Evolutionary conservation across 225 moss, liverwort and hornwort species (phyloP), one percentile per base, ranked within the genome.

Genomic region (Climacium dendroides): DNA sequence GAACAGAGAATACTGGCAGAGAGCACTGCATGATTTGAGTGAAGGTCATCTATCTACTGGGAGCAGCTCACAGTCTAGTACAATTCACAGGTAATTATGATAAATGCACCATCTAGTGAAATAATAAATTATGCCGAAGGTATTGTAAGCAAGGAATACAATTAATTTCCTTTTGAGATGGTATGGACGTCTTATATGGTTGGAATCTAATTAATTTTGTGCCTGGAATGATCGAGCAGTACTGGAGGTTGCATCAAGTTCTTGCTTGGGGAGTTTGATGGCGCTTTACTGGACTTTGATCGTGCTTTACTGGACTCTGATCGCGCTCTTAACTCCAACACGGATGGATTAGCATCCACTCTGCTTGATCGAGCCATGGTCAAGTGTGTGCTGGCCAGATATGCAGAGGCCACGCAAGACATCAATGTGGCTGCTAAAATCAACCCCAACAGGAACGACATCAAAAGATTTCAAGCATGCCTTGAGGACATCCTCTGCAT

Each of bases 61-160:
- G n/a, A n/a, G n/a, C 11, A n/a, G 20, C n/a, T 66, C 66, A 67
- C 13, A 7, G 0, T 67, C 67, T 39, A 67, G 37, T 2, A 10
- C 20, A 39, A 0, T 52, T 34, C 2, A 83, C 73, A 86, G 79
- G 89, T 87, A n/a, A n/a, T n/a, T n/a, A 62, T 13, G 62, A 11
- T 48, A 9, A 77, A 24, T 54, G 23, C 22, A 35, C 47, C 12
- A 32, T 20, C 11, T 48, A 74, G 13, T 61, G 45, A 32, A 37
- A 48, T 19, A 7, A 10, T 10, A 10, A 6, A 11, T n/a, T n/a
- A n/a, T 62, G 11, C 22, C 0, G 1, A 35, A 76, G 14, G 48
- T 29, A 2, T 64, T 28, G 2, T 24, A 2, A 34, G 0, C 32
- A 52, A 5, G 1, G 13, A 52, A 52, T 23, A 13, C 13, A 4